Evolutionary conservation across 2,329 filamentous ascomycete genomes (phyloP).

Genomic region (Aspergillus niger): DNA sequence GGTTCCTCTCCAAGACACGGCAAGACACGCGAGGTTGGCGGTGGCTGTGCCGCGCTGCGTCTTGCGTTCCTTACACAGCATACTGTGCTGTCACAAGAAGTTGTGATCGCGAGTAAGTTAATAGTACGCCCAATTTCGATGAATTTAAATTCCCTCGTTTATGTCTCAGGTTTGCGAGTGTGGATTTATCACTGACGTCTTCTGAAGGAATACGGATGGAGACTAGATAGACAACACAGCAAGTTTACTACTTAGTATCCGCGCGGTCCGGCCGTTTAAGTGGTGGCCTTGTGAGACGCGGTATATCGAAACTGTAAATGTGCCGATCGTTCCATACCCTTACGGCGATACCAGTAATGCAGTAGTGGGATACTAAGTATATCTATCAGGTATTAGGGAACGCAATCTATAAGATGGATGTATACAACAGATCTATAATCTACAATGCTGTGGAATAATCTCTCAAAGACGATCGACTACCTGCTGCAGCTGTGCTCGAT

Average conservation of each 20-base stretch:
- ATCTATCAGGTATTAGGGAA: constrained; percentile 1
- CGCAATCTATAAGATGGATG: not conserved
- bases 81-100: not conserved
- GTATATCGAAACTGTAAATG: constrained; percentile 16
- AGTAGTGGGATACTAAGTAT: not conserved
- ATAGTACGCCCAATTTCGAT: not conserved
- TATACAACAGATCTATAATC: not conserved
- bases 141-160: not conserved
- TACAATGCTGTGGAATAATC: not conserved
- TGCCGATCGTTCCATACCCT: constrained; percentile 13
- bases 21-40: constrained; percentile 9
- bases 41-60: constrained; percentile 8
- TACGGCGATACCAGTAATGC: constrained; percentile 2
- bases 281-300: not conserved
- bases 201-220: not conserved
- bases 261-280: not conserved
- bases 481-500: not conserved
- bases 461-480: not conserved
- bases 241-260: not conserved
- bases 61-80: not conserved
- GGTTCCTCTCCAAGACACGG: constrained; percentile 3
- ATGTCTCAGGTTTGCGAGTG: not conserved
- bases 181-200: not conserved
- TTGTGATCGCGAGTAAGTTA: not conserved
- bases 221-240: not conserved